Percentiles rank a stretch among this genome's conserved stretches.
Evolutionary conservation across 768 basidiomycete genomes (phyloP).

Genomic region (Lactifluus hygrophoroides): DNA sequence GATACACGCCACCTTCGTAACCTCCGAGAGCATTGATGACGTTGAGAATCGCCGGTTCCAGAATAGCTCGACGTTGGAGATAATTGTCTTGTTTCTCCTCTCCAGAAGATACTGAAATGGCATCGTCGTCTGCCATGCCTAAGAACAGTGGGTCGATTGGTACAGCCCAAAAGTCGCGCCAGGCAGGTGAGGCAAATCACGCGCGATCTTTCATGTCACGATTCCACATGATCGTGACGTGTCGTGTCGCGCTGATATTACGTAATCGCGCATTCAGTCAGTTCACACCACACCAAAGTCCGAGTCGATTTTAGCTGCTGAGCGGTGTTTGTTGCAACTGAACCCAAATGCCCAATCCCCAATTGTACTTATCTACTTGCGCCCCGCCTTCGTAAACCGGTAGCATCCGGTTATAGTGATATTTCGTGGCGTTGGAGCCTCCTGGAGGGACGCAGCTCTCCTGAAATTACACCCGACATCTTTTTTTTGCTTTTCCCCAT

Average conservation of each 20-base stretch:
- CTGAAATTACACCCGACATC: neutral
- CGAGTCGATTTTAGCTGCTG: no score
- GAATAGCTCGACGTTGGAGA: conserved; percentile 40
- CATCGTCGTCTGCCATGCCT: conserved; percentile 25
- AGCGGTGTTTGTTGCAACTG: no score
- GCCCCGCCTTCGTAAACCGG: neutral
- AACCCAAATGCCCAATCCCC: neutral
- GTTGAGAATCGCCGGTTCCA: conserved; percentile 59
- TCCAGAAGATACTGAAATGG: conserved; percentile 25
- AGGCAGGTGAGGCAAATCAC: no score
- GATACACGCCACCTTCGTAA: conserved; percentile 53
- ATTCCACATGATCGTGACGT: conserved; percentile 7
- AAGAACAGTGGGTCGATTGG: no score
- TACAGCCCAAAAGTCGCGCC: no score
- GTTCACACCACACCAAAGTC: no score
- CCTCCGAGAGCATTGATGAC: conserved; percentile 81
- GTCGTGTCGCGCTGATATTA: neutral
- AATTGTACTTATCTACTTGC: neutral
- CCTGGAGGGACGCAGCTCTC: neutral
- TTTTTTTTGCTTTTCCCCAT: neutral
- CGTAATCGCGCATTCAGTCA: no score
- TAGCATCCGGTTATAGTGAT: neutral
- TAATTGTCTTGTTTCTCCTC: conserved; percentile 26
- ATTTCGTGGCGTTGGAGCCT: neutral
- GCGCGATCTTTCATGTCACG: conserved; percentile 11